Evolutionary conservation across 441 rosid genomes (phyloP).

Genomic region (Erodium moschatum): DNA sequence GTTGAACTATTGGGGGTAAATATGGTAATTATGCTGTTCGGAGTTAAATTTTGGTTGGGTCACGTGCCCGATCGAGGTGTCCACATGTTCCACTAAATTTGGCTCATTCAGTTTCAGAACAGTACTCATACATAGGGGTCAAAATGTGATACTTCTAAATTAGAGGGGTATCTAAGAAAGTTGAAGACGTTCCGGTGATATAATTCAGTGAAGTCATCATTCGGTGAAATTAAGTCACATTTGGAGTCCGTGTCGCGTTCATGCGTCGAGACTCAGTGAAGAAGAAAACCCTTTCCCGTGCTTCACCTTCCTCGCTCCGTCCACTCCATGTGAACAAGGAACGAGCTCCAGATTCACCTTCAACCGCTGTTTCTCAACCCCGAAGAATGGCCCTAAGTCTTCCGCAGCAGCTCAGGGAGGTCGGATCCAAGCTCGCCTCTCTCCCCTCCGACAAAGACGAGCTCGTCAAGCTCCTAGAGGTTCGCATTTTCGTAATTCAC

Average conservation of each 20-base stretch:
- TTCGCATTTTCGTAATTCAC: conserved; percentile 21
- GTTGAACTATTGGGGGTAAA: too few species aligned
- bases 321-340: conserved; percentile 1
- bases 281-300: conserved; percentile 1
- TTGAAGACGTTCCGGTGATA: not conserved
- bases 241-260: conserved; percentile 11
- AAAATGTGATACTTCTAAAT: not conserved
- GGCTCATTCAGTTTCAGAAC: too few species aligned
- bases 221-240: conserved; percentile 3
- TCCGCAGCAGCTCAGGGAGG: conserved; percentile 57
- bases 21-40: too few species aligned
- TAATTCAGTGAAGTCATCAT: conserved; percentile 1
- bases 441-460: conserved; percentile 71
- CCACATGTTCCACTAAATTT: too few species aligned
- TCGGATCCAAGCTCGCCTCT: conserved; percentile 84
- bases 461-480: conserved; percentile 81
- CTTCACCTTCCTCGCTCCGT: conserved; percentile 4
- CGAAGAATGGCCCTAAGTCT: conserved; percentile 53
- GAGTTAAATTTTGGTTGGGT: too few species aligned
- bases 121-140: not conserved
- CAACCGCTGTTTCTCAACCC: conserved; percentile 9
- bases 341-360: not conserved
- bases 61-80: too few species aligned
- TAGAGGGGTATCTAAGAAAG: not conserved
- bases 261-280: conserved; percentile 10